Conservation (phyloP, 768 basidiomycete species). For the Panaeolus papilionaceus region DNA sequence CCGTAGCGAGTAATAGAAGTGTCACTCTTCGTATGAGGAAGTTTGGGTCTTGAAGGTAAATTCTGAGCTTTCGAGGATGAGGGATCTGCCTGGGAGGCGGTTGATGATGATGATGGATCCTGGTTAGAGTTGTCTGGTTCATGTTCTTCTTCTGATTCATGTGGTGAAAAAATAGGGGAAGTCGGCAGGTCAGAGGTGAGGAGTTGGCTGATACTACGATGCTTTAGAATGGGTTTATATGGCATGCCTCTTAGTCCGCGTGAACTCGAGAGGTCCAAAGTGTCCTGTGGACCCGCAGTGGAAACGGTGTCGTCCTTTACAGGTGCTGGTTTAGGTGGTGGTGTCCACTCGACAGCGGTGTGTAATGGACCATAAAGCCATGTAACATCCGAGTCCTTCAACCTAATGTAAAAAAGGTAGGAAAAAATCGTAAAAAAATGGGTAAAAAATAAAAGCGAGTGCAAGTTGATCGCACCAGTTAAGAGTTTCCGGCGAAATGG, state of each 20-base stretch:
- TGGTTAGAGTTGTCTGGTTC: slow-evolving; percentile 32
- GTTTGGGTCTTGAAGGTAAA: slow-evolving; percentile 53
- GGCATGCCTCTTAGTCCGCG: slow-evolving; percentile 28
- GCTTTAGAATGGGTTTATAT: slow-evolving; percentile 93
- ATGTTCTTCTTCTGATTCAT: slow-evolving; percentile 60
- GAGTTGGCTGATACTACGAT: slow-evolving; percentile 90
- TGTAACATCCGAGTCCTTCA: slow-evolving; percentile 98
- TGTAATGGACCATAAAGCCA: slow-evolving; percentile 99
- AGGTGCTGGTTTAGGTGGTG: slow-evolving; percentile 61
- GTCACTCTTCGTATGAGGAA: slow-evolving; percentile 89
- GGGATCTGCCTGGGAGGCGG: slow-evolving; percentile 16
- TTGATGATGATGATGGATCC: slow-evolving; percentile 15
- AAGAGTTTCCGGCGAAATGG: slow-evolving; percentile 94
- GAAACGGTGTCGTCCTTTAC: slow-evolving; percentile 43
- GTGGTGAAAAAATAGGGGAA: slow-evolving; percentile 66
- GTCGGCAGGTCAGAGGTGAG: slow-evolving; percentile 76
- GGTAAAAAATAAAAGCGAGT: slow-evolving; percentile 17
- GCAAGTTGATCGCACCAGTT: slow-evolving; percentile 79
- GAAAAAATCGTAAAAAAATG: slow-evolving; percentile 17
- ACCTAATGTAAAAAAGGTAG: slow-evolving; percentile 55
- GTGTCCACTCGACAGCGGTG: slow-evolving; percentile 87
- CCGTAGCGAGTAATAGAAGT: slow-evolving; percentile 74
- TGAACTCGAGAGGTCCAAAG: slow-evolving; percentile 48
- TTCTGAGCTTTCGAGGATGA: slow-evolving; percentile 9
- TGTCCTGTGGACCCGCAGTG: slow-evolving; percentile 46